Evolutionary conservation across 2,329 filamentous ascomycete genomes (phyloP), one percentile per base, ranked within the genome.

Genomic region (Aspergillus eucalypticola): DNA sequence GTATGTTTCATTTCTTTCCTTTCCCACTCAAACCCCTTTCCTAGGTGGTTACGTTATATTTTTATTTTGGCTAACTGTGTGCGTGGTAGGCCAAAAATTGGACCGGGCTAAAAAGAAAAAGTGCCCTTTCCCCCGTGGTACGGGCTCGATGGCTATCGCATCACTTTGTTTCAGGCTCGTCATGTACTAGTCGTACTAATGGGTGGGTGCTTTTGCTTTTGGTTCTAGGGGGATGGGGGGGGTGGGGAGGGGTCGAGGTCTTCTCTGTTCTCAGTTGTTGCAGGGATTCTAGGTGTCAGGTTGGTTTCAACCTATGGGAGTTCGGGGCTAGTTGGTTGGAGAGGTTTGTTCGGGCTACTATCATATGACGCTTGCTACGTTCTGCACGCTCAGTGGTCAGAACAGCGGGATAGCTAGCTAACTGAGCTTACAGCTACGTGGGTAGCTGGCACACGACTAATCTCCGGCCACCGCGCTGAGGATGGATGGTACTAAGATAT

Each of bases 1-100:
- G 93, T 84, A 77, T 68, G 80, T 54, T 29, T 54, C 7, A 38
- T 44, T 32, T 10, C 54, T 17, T 38, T n/a, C 5, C 21, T 8
- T 35, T 23, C 7, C 19, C 13, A 54, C 52, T 29, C 8, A 8
- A 8, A 32, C 17, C 8, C 23, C 11, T 19, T 27, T 4, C 21
- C 15, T 38, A n/a, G 46, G 32, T 15, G 32, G 27, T 7, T 27
- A 17, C 2, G 21, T 25, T n/a, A 17, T 50, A 13, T 35, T 15
- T 13, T 1, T n/a, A n/a, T 13, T 2, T n/a, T 39, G 49, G 27
- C 42, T 62, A 51, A 62, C 38, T 21, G 7, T 23, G 11, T 23
- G 8, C 2, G 23, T 25, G 21, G 53, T 55, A 77, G 75, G 75
- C 75, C 73, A 49, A 77, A 75, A 66, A 76, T 77, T 57, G 76